Conservation (phyloP, 148 eudicot species). For the Camellia sinensis region DNA sequence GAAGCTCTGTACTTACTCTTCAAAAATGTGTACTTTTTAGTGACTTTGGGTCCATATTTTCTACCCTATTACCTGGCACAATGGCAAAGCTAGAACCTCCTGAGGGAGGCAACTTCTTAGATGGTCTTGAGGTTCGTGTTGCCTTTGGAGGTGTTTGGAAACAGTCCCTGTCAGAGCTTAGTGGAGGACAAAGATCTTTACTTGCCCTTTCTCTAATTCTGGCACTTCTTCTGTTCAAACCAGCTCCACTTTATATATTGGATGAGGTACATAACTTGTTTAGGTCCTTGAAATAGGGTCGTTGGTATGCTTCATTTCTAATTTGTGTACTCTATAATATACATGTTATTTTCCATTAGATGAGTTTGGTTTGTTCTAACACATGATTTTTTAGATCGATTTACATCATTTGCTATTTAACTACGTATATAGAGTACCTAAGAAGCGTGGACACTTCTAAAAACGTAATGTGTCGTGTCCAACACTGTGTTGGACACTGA, state of each 20-base stretch:
- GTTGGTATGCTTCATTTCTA: background rate
- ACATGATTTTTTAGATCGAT: background rate
- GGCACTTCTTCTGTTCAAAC: conserved; percentile 93
- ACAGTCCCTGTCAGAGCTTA: conserved; percentile 92
- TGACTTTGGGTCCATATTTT: conserved; percentile 95
- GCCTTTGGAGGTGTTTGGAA: conserved; percentile 99
- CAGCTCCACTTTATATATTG: conserved; percentile 93
- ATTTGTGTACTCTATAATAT: background rate
- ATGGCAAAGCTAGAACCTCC: conserved; percentile 97
- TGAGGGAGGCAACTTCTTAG: conserved; percentile 88
- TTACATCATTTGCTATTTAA: background rate
- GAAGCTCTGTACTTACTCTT: background rate
- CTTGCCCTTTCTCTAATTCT: conserved; percentile 91
- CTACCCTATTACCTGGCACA: conserved; percentile 94
- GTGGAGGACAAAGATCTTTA: conserved; percentile 96
- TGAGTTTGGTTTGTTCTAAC: background rate
- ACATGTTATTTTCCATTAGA: background rate
- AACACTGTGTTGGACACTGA: too few species aligned
- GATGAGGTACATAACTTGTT: conserved; percentile 64
- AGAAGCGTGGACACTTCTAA: too few species aligned
- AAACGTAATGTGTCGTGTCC: too few species aligned
- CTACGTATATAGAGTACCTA: too few species aligned
- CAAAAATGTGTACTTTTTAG: conserved; percentile 35
- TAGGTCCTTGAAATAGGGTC: background rate
- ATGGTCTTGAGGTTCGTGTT: conserved; percentile 97